Conservation (phyloP, 202 grass and related monocot genomes). For the Panicum virgatum region DNA sequence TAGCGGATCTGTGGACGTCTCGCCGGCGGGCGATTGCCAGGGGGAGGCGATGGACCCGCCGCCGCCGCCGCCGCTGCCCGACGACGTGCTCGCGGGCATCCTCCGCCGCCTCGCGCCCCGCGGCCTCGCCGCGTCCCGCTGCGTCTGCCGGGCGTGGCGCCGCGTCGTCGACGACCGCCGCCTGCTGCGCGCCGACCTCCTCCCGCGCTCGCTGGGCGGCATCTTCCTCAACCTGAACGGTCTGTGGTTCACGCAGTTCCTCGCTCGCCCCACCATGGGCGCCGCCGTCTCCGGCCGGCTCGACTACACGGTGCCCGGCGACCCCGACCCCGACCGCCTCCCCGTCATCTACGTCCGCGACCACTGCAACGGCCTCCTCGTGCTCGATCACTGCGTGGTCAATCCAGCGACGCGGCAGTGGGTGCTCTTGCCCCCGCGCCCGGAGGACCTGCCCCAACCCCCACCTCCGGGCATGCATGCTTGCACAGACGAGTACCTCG, state of each 20-base stretch:
- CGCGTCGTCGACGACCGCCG: constrained; percentile 5
- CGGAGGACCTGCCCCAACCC: not conserved
- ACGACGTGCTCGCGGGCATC: not conserved
- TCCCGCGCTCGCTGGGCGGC: constrained; percentile 24
- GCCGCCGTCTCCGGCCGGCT: not conserved
- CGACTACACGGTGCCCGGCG: not conserved
- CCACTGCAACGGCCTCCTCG: constrained; percentile 33
- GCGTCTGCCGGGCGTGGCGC: not conserved
- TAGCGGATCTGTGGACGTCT: not conserved
- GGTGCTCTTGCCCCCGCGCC: not conserved
- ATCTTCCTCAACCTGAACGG: not conserved
- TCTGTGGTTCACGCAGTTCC: not conserved
- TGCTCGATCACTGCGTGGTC: not conserved
- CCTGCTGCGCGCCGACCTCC: constrained; percentile 18
- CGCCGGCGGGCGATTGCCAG: not conserved
- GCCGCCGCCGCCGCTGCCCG: not conserved
- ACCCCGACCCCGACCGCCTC: not conserved
- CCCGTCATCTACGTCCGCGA: not conserved
- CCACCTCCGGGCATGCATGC: not conserved
- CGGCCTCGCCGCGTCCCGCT: not conserved
- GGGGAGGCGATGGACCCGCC: not conserved
- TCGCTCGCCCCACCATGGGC: not conserved
- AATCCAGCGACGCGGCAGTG: constrained; percentile 17
- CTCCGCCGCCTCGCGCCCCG: constrained; percentile 1
- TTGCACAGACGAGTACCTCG: not conserved